These are phyloP conservation scores for Oxytropis ochrocephala DNA, from an alignment of 306 rosid genomes.

Conservation along the genomic window DNA sequence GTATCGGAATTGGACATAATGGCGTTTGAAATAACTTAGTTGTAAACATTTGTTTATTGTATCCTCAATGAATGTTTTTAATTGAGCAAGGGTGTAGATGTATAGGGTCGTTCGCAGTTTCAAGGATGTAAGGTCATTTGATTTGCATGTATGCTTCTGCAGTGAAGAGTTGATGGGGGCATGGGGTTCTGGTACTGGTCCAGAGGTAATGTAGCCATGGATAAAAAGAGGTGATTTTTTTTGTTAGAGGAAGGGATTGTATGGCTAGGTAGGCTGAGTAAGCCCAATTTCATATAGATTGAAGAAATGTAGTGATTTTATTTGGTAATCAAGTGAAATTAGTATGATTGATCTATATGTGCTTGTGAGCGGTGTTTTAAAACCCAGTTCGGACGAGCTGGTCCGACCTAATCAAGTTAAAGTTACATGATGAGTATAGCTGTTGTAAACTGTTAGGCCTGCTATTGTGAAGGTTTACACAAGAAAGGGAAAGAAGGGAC, in stretches of 20 bases:
- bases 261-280: neutral
- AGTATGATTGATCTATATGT: neutral
- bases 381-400: no score
- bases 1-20: no score
- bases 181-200: neutral
- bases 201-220: neutral
- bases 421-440: neutral
- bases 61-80: neutral
- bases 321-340: neutral
- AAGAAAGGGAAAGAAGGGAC: no score
- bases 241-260: neutral
- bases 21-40: no score
- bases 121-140: constrained; percentile 13
- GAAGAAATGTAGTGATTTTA: neutral
- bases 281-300: neutral
- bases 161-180: constrained; percentile 1
- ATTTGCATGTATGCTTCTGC: neutral
- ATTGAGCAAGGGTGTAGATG: constrained; percentile 19
- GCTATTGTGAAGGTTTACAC: no score
- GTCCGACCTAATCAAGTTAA: no score
- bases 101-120: constrained; percentile 46
- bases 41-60: neutral
- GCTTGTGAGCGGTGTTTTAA: no score
- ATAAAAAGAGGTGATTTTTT: neutral
- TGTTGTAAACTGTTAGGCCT: no score